Evolutionary conservation across 176 grass and related monocot genomes (phyloP).

Genomic region (Rhynchospora tenuis): DNA sequence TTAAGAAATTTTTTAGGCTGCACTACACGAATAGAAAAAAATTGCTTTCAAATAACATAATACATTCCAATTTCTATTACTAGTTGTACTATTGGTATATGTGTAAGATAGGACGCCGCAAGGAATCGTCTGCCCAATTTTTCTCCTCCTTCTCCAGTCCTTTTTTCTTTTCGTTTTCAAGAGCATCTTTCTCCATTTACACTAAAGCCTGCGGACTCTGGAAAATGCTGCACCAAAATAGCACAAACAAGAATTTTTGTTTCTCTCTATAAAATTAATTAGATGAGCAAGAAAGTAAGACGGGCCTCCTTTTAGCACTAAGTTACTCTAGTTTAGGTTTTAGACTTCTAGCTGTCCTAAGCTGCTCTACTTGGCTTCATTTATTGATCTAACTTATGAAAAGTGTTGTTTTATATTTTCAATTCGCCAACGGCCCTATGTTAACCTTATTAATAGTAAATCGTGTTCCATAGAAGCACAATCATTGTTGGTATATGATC

Average conservation of each 20-base stretch:
- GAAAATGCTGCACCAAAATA: slow-evolving; percentile 17
- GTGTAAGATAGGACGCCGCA: background rate
- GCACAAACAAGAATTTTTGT: slow-evolving; percentile 13
- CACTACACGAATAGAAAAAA: too few relatives aligned
- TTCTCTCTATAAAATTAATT: slow-evolving; percentile 5
- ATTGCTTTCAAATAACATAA: background rate
- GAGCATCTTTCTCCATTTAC: slow-evolving; percentile 34
- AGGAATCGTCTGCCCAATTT: background rate
- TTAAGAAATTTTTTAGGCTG: background rate
- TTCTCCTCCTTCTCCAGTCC: slow-evolving; percentile 1
- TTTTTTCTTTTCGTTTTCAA: slow-evolving; percentile 4
- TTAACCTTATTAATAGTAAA: background rate
- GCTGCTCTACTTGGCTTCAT: background rate
- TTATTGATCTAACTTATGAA: background rate
- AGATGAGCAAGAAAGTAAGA: background rate
- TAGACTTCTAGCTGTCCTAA: background rate
- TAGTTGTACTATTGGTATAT: background rate
- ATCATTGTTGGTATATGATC: slow-evolving; percentile 15
- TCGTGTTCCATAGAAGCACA: background rate
- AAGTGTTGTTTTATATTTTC: background rate
- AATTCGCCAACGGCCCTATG: background rate
- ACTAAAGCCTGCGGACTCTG: slow-evolving; percentile 36
- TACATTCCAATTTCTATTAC: background rate
- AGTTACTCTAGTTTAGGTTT: background rate
- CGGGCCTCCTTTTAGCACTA: background rate